These are phyloP conservation scores for Patellifolia procumbens DNA, from an alignment of 179 eudicot genomes.

Conservation along the genomic window DNA sequence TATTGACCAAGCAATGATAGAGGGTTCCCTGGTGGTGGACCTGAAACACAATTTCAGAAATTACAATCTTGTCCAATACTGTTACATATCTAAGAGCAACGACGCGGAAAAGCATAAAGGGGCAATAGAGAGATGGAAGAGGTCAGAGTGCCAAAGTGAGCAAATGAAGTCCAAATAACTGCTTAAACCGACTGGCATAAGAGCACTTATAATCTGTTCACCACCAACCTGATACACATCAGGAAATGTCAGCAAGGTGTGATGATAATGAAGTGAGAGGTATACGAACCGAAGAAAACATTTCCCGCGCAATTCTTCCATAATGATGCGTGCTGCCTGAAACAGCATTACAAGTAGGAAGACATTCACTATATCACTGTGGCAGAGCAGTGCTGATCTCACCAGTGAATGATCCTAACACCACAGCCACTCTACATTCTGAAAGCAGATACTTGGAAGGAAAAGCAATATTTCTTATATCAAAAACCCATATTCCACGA, in stretches of 20 bases:
- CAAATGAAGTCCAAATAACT: conserved; percentile 22
- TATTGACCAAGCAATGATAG: conserved; percentile 87
- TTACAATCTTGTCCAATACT: conserved; percentile 19
- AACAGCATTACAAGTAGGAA: conserved; percentile 61
- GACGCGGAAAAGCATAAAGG: conserved; percentile 5
- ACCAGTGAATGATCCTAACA: conserved; percentile 75
- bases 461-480: conserved; percentile 78
- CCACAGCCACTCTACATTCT: conserved; percentile 92
- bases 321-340: conserved; percentile 62
- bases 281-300: conserved; percentile 83
- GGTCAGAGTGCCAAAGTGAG: conserved; percentile 22
- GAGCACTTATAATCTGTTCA: conserved; percentile 35
- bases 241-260: conserved; percentile 55
- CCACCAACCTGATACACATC: conserved; percentile 65
- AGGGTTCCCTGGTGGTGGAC: conserved; percentile 71
- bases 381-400: conserved; percentile 69
- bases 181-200: conserved; percentile 28
- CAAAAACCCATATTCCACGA: conserved; percentile 74
- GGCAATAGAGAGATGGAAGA: background rate
- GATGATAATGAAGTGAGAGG: conserved; percentile 74
- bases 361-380: conserved; percentile 68
- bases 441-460: conserved; percentile 57
- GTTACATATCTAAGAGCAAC: conserved; percentile 17
- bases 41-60: conserved; percentile 49
- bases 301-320: conserved; percentile 61